Evolutionary conservation across 2,329 filamentous ascomycete species (phyloP).

Genomic region (Apiospora marii): DNA sequence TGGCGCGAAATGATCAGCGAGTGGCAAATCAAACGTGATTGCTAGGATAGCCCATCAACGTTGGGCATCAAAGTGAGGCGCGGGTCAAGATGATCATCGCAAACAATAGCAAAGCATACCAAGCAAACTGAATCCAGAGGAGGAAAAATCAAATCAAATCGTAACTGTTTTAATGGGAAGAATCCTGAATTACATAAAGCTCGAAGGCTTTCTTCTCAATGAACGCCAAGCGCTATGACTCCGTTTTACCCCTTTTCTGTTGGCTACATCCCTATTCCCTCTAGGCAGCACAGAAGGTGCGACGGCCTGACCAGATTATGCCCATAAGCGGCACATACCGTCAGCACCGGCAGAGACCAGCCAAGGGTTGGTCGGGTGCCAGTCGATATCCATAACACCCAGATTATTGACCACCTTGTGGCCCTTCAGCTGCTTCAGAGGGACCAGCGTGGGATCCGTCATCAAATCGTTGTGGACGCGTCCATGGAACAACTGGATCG

Average conservation of each 20-base stretch:
- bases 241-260: slow-evolving; percentile 25
- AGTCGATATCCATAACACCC: slow-evolving; percentile 92
- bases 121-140: background rate
- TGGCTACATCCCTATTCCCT: slow-evolving; percentile 12
- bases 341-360: slow-evolving; percentile 93
- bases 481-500: slow-evolving; percentile 94
- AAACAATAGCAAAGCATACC: background rate
- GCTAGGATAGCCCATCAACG: background rate
- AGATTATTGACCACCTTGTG: slow-evolving; percentile 87
- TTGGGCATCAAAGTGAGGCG: slow-evolving; percentile 8
- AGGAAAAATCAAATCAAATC: background rate
- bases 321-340: slow-evolving; percentile 91
- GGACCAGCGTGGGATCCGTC: slow-evolving; percentile 96
- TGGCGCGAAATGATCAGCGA: background rate
- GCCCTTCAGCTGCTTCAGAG: slow-evolving; percentile 90
- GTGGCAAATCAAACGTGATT: background rate
- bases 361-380: slow-evolving; percentile 96
- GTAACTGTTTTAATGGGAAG: slow-evolving; percentile 16
- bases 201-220: slow-evolving; percentile 23
- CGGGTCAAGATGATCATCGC: background rate
- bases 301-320: slow-evolving; percentile 48
- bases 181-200: slow-evolving; percentile 24
- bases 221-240: slow-evolving; percentile 29
- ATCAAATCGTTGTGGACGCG: slow-evolving; percentile 94
- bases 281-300: slow-evolving; percentile 20